These are phyloP conservation scores for Phylloporus scabripes DNA, from an alignment of 768 basidiomycete species.

Conservation along the genomic window DNA sequence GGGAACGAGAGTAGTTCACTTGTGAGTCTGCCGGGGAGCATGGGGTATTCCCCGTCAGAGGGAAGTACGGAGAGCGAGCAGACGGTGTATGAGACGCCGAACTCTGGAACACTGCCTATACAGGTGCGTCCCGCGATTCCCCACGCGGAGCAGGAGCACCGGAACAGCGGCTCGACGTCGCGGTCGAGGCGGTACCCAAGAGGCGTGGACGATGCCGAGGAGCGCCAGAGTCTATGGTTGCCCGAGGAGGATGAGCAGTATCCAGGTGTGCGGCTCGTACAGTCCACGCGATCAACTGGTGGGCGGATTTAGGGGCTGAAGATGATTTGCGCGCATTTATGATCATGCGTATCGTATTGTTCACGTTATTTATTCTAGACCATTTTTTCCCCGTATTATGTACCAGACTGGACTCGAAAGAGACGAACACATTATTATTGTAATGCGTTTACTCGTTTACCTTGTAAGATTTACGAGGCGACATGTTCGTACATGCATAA, in stretches of 20 bases:
- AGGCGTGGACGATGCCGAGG: slow-evolving; percentile 54
- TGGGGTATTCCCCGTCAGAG: slow-evolving; percentile 4
- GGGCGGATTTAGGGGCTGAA: slow-evolving; percentile 16
- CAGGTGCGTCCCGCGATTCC: not conserved
- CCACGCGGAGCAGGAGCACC: slow-evolving; percentile 16
- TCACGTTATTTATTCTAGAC: not conserved
- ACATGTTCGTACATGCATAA: no score
- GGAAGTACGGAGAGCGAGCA: slow-evolving; percentile 15
- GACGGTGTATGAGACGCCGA: slow-evolving; percentile 11
- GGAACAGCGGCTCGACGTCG: slow-evolving; percentile 37
- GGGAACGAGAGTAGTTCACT: slow-evolving; percentile 1
- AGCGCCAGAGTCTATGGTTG: slow-evolving; percentile 52
- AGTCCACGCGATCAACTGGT: slow-evolving; percentile 14
- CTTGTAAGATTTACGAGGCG: not conserved
- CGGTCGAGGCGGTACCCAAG: slow-evolving; percentile 45
- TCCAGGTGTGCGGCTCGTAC: slow-evolving; percentile 39
- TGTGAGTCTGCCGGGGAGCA: not conserved
- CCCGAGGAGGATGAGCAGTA: slow-evolving; percentile 14
- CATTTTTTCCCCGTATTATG: not conserved
- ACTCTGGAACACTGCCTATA: slow-evolving; percentile 3
- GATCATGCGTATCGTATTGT: not conserved
- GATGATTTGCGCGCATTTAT: not conserved
- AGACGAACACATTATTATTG: not conserved
- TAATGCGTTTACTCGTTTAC: not conserved
- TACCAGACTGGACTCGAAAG: not conserved